Evolutionary conservation across 2,329 filamentous ascomycete genomes (phyloP), one percentile per base, ranked within the genome.

Genomic region (Colletotrichum abscissum): DNA sequence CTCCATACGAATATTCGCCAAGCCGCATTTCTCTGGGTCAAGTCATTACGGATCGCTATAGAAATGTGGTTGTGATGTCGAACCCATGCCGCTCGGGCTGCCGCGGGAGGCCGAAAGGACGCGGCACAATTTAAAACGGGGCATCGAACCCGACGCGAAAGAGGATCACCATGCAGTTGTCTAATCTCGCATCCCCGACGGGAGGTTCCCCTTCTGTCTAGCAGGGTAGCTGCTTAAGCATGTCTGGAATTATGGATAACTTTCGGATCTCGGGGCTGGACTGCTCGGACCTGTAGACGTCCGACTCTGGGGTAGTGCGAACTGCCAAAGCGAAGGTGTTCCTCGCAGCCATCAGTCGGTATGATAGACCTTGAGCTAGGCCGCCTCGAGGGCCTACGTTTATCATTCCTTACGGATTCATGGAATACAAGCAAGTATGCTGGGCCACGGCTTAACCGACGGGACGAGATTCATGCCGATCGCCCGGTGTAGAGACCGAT

Each of bases 81-180:
- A 22, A 14, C 22, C 46, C 56, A 19, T 35, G n/a, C 42, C 28
- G 16, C 1, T 7, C 69, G 65, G 69, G 42, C 64, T 24, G 58
- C 69, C 69, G 69, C 69, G 69, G 69, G 52, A 4, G 38, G 28
- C 69, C 69, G 69, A 72, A 30, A 16, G 26, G n/a, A 19, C 12
- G 28, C 6, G 14, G 16, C 60, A 28, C 16, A 30, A 58, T 26
- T 14, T 1, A 58, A 28, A 14, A 16, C n/a, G 46, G 57, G 66
- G 5, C 49, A 19, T 7, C 16, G 3, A 14, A 7, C 26, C 38
- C 63, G 12, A 28, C 5, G 26, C 24, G 14, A 35, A 6, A 52
- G 16, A 16, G 35, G 9, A 33, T 26, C 8, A n/a, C 26, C 33
- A 35, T 4, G 19, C 11, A 6, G 42, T 6, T 28, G 19, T 28